phyloP scores from a whole-genome alignment of 805 yeast species.

The Kazachstania taianensis region DNA sequence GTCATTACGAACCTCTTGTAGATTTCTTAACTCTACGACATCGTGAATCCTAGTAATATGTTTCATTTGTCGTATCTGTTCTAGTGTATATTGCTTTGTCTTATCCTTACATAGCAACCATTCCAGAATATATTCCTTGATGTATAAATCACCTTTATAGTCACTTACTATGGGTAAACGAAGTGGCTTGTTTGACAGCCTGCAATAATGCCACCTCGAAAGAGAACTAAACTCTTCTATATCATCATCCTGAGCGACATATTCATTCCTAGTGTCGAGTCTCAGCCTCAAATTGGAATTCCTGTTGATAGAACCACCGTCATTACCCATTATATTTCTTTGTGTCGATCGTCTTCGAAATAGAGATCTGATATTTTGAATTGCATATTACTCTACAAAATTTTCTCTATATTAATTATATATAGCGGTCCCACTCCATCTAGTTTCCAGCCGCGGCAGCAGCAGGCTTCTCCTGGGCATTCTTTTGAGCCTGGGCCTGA shows the following conservation, averaged over 20 bases:
- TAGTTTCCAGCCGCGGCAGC: not conserved
- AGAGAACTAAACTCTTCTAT: conserved; percentile 15
- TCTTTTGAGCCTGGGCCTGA: conserved; percentile 12
- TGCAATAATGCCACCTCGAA: conserved; percentile 40
- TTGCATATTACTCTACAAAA: too few species aligned
- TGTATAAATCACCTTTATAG: conserved; percentile 52
- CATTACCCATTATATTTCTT: conserved; percentile 32
- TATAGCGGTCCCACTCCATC: too few species aligned
- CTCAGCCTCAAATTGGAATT: conserved; percentile 35
- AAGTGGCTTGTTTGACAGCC: conserved; percentile 35
- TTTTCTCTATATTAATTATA: too few species aligned
- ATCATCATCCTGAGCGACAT: conserved; percentile 12
- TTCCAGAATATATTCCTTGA: conserved; percentile 54
- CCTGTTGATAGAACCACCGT: conserved; percentile 65
- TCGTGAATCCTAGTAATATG: conserved; percentile 36
- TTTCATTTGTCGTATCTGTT: conserved; percentile 18
- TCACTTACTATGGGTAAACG: conserved; percentile 55
- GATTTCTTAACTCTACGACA: conserved; percentile 34
- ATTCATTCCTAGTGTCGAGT: conserved; percentile 23
- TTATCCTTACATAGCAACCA: conserved; percentile 33
- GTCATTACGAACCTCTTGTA: conserved; percentile 6
- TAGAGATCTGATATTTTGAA: too few species aligned
- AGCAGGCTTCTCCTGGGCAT: not conserved
- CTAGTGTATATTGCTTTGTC: conserved; percentile 17
- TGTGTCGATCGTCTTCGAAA: too few species aligned